Evolutionary conservation across 129 eudicot species (phyloP).

Genomic region (Erigeron canadensis): DNA sequence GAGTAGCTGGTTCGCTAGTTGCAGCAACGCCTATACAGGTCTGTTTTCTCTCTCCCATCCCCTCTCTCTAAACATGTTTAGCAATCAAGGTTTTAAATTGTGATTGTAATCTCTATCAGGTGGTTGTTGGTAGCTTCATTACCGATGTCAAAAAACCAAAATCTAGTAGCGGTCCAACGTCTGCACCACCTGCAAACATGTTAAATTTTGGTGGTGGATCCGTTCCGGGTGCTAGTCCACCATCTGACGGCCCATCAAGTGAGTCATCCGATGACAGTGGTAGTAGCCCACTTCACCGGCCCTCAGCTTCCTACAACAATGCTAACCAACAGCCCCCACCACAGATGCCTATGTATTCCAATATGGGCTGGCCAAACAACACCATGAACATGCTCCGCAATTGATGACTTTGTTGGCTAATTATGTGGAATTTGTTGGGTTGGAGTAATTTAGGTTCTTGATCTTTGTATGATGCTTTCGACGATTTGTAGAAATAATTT

Average conservation of each 20-base stretch:
- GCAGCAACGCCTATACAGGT: conserved; percentile 94
- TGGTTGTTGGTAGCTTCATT: conserved; percentile 85
- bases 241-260: conserved; percentile 69
- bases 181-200: conserved; percentile 59
- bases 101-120: conserved; percentile 39
- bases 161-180: conserved; percentile 37
- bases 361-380: conserved; percentile 67
- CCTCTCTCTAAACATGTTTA: background rate
- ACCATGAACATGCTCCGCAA: conserved; percentile 60
- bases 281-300: conserved; percentile 43
- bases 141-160: conserved; percentile 72
- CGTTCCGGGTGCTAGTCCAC: conserved; percentile 47
- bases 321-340: conserved; percentile 43
- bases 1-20: conserved; percentile 69
- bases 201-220: conserved; percentile 56
- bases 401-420: conserved; percentile 18
- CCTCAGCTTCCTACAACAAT: conserved; percentile 45
- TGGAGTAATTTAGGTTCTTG: conserved; percentile 3
- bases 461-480: conserved; percentile 21
- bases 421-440: background rate
- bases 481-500: conserved; percentile 29
- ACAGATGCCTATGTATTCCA: conserved; percentile 53
- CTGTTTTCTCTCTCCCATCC: background rate
- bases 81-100: background rate
- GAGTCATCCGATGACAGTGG: conserved; percentile 77